phyloP scores from a whole-genome alignment of 164 flowering plant species.

The Vitis labrusca region DNA sequence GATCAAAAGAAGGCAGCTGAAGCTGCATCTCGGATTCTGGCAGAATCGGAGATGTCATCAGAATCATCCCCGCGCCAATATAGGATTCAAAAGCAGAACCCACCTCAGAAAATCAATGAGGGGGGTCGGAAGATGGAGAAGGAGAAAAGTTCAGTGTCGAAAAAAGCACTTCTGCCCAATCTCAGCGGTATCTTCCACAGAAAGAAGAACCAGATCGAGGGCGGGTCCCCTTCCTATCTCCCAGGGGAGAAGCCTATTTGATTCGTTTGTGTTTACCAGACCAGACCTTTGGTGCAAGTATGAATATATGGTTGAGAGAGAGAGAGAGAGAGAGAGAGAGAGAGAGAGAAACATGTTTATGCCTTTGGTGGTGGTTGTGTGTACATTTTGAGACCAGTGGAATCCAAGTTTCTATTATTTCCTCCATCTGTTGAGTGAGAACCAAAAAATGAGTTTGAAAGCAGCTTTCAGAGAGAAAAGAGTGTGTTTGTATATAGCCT shows the following conservation, averaged over 20 bases:
- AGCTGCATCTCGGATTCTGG: slow-evolving; percentile 59
- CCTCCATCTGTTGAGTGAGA: background rate
- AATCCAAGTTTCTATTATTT: slow-evolving; percentile 1
- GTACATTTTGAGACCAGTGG: slow-evolving; percentile 13
- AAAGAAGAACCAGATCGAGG: slow-evolving; percentile 60
- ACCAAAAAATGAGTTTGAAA: background rate
- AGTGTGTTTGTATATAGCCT: slow-evolving; percentile 9
- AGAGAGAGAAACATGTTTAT: slow-evolving; percentile 1
- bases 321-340: background rate
- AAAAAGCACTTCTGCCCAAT: slow-evolving; percentile 57
- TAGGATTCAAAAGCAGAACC: slow-evolving; percentile 32
- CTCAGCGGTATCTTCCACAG: slow-evolving; percentile 68
- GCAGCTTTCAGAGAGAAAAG: background rate
- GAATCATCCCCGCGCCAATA: slow-evolving; percentile 45
- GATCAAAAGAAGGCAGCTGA: slow-evolving; percentile 86
- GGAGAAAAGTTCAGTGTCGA: slow-evolving; percentile 38
- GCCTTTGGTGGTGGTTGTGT: slow-evolving; percentile 4
- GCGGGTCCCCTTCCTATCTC: slow-evolving; percentile 68
- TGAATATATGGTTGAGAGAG: slow-evolving; percentile 5
- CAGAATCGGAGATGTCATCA: slow-evolving; percentile 42
- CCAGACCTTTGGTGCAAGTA: slow-evolving; percentile 1
- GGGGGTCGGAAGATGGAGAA: slow-evolving; percentile 49
- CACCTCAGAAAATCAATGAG: slow-evolving; percentile 23
- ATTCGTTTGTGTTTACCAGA: slow-evolving; percentile 7
- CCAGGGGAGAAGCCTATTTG: slow-evolving; percentile 66